Evolutionary conservation across 225 moss, liverwort and hornwort species (phyloP).

Genomic region (Anthoceros angustus): DNA sequence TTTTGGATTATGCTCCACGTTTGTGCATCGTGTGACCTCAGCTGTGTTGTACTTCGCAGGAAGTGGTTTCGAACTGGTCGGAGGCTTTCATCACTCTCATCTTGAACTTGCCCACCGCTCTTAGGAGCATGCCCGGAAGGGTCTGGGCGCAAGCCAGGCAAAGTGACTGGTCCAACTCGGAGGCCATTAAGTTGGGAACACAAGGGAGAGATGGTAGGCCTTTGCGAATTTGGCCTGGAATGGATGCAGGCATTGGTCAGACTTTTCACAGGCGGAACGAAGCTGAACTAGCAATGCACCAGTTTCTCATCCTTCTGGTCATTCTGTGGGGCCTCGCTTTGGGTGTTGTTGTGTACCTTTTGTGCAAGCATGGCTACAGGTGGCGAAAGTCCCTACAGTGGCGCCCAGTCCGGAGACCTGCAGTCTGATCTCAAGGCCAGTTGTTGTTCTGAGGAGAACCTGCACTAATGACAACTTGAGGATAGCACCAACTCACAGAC

Average conservation of each 20-base stretch:
- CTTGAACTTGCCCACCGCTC: conserved; percentile 23
- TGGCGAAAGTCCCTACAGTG: not conserved
- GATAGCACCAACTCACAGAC: too few relatives aligned
- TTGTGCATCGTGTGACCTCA: not conserved
- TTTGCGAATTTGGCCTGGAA: conserved; percentile 30
- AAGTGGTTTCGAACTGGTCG: conserved; percentile 37
- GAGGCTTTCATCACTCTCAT: conserved; percentile 38
- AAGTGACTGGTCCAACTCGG: conserved; percentile 14
- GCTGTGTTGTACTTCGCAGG: not conserved
- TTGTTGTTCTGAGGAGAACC: too few relatives aligned
- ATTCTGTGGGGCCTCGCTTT: not conserved
- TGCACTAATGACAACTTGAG: too few relatives aligned
- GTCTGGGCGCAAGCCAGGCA: conserved; percentile 16
- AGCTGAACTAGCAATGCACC: not conserved
- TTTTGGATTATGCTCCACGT: not conserved
- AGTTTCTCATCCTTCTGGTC: not conserved
- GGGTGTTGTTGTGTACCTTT: not conserved
- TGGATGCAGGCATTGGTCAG: conserved; percentile 14
- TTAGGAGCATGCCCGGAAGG: conserved; percentile 20
- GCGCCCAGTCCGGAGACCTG: too few relatives aligned
- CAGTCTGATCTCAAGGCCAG: too few relatives aligned
- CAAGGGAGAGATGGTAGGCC: conserved; percentile 7
- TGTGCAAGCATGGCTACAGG: not conserved
- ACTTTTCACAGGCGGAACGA: not conserved
- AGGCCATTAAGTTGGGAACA: not conserved